Base-by-base conservation (phyloP, 148 eudicot genomes). In the Polygonum maritimum region DNA sequence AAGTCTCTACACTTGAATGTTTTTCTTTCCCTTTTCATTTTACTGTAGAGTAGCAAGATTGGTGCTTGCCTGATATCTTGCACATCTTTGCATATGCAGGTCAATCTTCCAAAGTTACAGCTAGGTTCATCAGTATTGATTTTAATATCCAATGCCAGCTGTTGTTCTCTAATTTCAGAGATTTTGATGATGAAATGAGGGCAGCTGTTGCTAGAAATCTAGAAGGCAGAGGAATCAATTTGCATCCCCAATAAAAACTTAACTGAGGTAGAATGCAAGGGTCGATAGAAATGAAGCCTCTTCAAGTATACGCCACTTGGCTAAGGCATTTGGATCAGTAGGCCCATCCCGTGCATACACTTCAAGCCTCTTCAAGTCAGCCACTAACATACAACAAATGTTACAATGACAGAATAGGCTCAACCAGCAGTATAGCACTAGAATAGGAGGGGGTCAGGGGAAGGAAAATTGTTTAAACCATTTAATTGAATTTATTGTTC, bases 301-400 rank as follows among this genome's bases (percentile, higher is more conserved):
- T n/a, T n/a, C 1, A 26, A 95, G 94, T 79, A 95, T 92, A 48
- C 98, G 91, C 98, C 98, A 95, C 80, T 89, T 92, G 57, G 98
- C 98, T 82, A 95, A 83, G 79, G 86, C 91, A 81, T 95, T 74
- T 76, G 98, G 89, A 83, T 95, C 98, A 62, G 91, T 84, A 74
- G 98, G 97, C 76, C 98, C 98, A 86, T 95, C 98, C 89, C 91
- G 89, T 19, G 94, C 92, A 70, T 86, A 79, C 77, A 78, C 83
- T 78, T 89, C 88, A 77, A 95, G 91, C 84, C 96, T 86, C 88
- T 87, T 88, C 79, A 95, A 74, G 80, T 95, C 98, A 54, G 77
- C 88, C 98, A 89, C 98, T 95, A 55, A 44, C 5, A 48, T 54
- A 77, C 47, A 71, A 26, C 63, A 58, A 74, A 12, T 73, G 49